phyloP scores from a whole-genome alignment of 2,329 filamentous ascomycete species.

The Phyllosticta citriasiana region DNA sequence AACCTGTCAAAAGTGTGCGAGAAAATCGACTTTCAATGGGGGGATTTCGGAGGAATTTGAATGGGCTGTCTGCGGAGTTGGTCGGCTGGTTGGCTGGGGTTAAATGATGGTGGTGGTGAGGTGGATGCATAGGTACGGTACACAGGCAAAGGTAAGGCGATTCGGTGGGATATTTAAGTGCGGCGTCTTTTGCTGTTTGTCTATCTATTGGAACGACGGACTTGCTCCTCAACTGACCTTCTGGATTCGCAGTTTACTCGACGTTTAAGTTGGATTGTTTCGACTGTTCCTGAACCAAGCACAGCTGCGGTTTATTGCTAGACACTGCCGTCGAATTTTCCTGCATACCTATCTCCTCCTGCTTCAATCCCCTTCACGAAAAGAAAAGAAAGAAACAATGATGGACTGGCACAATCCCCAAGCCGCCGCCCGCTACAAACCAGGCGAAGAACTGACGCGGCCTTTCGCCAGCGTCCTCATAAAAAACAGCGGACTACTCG shows the following conservation, averaged over 20 bases:
- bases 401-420: constrained; percentile 11
- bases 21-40: neutral
- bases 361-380: neutral
- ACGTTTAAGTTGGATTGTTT: too few species aligned
- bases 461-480: constrained; percentile 22
- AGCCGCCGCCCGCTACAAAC: constrained; percentile 20
- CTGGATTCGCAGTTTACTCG: too few species aligned
- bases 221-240: too few species aligned
- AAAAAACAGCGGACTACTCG: constrained; percentile 19
- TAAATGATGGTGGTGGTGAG: too few species aligned
- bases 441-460: constrained; percentile 22
- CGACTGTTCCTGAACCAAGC: too few species aligned
- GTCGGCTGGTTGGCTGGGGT: neutral
- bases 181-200: too few species aligned
- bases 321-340: neutral
- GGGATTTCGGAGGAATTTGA: neutral
- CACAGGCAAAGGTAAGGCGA: too few species aligned
- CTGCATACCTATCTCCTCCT: neutral
- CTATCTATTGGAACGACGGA: too few species aligned
- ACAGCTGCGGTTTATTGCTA: too few species aligned
- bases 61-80: neutral
- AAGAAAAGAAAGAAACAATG: neutral
- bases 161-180: too few species aligned
- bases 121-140: too few species aligned
- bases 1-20: neutral